These are phyloP conservation scores for Annona cherimola DNA, from an alignment of 164 flowering plant genomes.

Conservation along the genomic window DNA sequence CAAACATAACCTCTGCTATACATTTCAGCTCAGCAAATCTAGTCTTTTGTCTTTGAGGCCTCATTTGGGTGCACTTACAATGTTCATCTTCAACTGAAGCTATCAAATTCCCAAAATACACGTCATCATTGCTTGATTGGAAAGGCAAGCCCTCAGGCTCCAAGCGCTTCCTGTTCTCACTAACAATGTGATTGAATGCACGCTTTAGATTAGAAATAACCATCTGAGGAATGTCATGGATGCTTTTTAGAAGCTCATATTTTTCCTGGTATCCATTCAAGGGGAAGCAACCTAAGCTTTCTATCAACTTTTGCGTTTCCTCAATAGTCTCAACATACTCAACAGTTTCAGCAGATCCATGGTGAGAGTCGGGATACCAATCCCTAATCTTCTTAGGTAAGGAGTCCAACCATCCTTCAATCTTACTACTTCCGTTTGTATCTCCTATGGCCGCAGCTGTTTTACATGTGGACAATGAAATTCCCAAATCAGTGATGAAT, in stretches of 20 bases:
- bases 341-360: not conserved
- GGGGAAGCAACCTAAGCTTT: not conserved
- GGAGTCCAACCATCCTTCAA: constrained; percentile 22
- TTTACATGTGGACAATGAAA: not conserved
- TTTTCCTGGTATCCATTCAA: not conserved
- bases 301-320: not conserved
- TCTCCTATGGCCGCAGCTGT: not conserved
- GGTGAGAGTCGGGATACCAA: not conserved
- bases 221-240: not conserved
- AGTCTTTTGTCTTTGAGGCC: not conserved
- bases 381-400: not conserved
- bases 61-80: not conserved
- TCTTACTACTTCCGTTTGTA: constrained; percentile 18
- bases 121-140: not conserved
- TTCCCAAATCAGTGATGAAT: not conserved
- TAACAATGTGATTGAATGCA: not conserved
- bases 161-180: not conserved
- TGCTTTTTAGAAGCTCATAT: not conserved
- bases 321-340: not conserved
- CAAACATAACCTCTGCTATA: constrained; percentile 61
- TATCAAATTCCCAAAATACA: not conserved
- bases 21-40: constrained; percentile 45
- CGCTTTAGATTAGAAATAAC: not conserved
- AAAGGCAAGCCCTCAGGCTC: not conserved
- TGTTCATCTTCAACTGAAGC: not conserved